Conservation (phyloP, 2,329 filamentous ascomycete species). For the Fusarium oligoseptatum region DNA sequence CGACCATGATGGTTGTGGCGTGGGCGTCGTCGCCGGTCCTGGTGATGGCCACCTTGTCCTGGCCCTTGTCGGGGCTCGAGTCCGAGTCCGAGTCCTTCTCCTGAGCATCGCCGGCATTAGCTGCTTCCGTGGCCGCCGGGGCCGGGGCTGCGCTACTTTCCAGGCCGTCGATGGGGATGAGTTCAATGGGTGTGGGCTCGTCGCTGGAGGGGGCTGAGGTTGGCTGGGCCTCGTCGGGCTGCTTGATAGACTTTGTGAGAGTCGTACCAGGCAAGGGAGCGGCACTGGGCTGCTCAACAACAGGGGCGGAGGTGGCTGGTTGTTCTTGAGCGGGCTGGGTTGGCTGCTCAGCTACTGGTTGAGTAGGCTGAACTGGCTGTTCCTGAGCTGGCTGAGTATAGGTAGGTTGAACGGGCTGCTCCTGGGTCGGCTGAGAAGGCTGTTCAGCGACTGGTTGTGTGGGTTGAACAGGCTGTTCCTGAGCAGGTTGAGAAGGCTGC, state of each 20-base stretch:
- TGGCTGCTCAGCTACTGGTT: no score
- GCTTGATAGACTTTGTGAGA: constrained; percentile 47
- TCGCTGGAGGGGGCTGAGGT: constrained; percentile 14
- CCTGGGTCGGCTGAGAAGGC: constrained; percentile 25
- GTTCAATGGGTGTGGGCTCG: constrained; percentile 42
- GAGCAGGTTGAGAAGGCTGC: constrained; percentile 16
- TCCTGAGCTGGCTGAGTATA: neutral
- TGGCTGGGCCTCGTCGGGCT: constrained; percentile 36
- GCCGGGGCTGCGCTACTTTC: constrained; percentile 17
- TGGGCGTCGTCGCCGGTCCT: constrained; percentile 28
- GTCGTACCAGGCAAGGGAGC: constrained; percentile 33
- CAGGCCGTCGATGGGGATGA: constrained; percentile 46
- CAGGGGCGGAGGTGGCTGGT: neutral
- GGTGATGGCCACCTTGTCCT: constrained; percentile 27
- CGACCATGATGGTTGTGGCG: constrained; percentile 45
- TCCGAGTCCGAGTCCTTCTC: neutral
- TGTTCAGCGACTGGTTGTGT: constrained; percentile 2
- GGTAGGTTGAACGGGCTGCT: neutral
- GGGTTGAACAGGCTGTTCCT: constrained; percentile 9
- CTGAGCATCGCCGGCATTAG: constrained; percentile 2
- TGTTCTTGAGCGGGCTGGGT: no score
- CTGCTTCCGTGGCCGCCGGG: constrained; percentile 33
- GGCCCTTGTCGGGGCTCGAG: neutral
- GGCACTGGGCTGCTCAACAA: constrained; percentile 22
- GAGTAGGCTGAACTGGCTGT: no score